Percentiles rank a stretch among this genome's conserved stretches.
These are phyloP conservation scores for Moelleriella libera DNA, from an alignment of 2,329 filamentous ascomycete genomes.

Conservation along the genomic window DNA sequence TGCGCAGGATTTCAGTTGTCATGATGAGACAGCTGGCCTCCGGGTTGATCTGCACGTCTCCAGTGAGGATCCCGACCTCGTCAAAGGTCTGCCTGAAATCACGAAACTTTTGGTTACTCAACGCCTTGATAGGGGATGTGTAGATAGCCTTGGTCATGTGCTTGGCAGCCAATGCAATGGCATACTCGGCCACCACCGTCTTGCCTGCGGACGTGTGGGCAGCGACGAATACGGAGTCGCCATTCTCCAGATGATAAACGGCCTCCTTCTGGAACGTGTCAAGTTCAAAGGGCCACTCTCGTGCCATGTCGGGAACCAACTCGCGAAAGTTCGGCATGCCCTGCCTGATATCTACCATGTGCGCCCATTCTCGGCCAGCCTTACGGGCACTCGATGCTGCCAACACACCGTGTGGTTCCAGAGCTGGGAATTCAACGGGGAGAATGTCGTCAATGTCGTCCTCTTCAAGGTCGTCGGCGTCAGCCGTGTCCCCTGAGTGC, in stretches of 20 bases:
- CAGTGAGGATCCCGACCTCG: slow-evolving; percentile 91
- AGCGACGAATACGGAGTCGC: slow-evolving; percentile 94
- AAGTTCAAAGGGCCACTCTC: slow-evolving; percentile 91
- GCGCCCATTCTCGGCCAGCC: slow-evolving; percentile 81
- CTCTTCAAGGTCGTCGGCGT: slow-evolving; percentile 31
- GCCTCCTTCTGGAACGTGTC: slow-evolving; percentile 98
- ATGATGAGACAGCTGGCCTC: slow-evolving; percentile 98
- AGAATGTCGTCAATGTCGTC: slow-evolving; percentile 73
- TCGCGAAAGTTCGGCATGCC: slow-evolving; percentile 91
- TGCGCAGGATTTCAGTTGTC: slow-evolving; percentile 95
- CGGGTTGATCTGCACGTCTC: slow-evolving; percentile 94
- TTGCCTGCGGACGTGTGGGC: slow-evolving; percentile 97
- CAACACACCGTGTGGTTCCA: slow-evolving; percentile 72
- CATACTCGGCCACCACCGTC: slow-evolving; percentile 96
- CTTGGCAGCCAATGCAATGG: slow-evolving; percentile 87
- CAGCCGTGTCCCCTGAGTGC: slow-evolving; percentile 10
- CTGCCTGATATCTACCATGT: slow-evolving; percentile 92
- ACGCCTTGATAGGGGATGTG: slow-evolving; percentile 93
- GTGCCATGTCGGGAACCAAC: slow-evolving; percentile 89
- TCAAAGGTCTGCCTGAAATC: slow-evolving; percentile 86
- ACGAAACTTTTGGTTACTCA: slow-evolving; percentile 97
- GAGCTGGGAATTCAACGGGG: slow-evolving; percentile 82
- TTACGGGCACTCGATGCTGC: slow-evolving; percentile 58
- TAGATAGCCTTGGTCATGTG: slow-evolving; percentile 99
- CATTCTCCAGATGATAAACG: slow-evolving; percentile 90